Evolutionary conservation across 2,329 filamentous ascomycete genomes (phyloP).

Genomic region (Talaromyces sp.): DNA sequence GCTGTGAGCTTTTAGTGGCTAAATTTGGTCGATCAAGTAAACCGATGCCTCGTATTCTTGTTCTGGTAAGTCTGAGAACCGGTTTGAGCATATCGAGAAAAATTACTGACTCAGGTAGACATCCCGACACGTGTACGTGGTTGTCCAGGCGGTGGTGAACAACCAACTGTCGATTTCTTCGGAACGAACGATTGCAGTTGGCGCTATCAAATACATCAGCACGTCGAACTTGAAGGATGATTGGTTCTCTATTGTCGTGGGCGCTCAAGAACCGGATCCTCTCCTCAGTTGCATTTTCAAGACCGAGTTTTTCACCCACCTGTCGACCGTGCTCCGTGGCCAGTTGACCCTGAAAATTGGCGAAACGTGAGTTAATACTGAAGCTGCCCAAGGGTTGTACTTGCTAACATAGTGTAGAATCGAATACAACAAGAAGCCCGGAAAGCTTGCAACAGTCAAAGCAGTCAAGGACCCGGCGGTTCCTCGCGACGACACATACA

Average conservation of each 20-base stretch:
- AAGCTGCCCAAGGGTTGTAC: neutral
- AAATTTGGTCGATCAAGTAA: conserved; percentile 98
- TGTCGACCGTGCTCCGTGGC: conserved; percentile 73
- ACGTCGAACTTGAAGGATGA: conserved; percentile 81
- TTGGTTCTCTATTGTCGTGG: conserved; percentile 90
- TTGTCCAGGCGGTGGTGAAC: conserved; percentile 78
- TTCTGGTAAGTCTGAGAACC: conserved; percentile 51
- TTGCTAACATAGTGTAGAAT: conserved; percentile 48
- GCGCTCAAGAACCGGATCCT: conserved; percentile 92
- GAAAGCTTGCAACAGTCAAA: conserved; percentile 84
- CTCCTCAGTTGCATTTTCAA: conserved; percentile 90
- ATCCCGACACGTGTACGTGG: conserved; percentile 78
- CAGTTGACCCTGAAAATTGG: conserved; percentile 76
- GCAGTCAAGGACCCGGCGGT: conserved; percentile 79
- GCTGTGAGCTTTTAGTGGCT: conserved; percentile 81
- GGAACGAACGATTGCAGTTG: conserved; percentile 76
- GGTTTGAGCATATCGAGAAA: neutral
- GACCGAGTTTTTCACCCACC: conserved; percentile 93
- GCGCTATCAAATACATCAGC: conserved; percentile 82
- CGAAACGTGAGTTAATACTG: conserved; percentile 49
- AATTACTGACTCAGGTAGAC: conserved; percentile 45
- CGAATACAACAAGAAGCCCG: conserved; percentile 96
- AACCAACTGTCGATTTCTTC: conserved; percentile 74
- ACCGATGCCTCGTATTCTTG: conserved; percentile 74
- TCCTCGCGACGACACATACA: conserved; percentile 74